Conservation (phyloP, 768 basidiomycete genomes). For the Auricularia sp. region DNA sequence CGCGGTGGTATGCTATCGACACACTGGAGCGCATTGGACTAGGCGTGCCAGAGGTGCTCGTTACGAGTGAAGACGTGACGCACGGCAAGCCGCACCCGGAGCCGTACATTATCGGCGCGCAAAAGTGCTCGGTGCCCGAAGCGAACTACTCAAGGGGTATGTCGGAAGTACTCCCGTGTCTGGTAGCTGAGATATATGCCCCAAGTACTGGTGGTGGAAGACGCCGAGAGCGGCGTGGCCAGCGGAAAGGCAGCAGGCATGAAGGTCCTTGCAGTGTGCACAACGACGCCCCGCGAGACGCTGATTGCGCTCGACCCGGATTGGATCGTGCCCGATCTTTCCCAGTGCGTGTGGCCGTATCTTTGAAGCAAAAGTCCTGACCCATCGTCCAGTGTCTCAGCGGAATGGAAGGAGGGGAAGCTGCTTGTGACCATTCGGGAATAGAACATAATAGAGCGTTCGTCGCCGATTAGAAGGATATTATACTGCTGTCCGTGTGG, state of each 20-base stretch:
- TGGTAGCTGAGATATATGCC: background rate
- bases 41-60: constrained; percentile 45
- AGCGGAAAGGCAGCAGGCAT: constrained; percentile 71
- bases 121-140: constrained; percentile 39
- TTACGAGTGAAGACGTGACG: constrained; percentile 67
- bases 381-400: constrained; percentile 31
- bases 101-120: constrained; percentile 75
- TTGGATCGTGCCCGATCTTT: constrained; percentile 60
- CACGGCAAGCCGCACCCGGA: constrained; percentile 83
- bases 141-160: constrained; percentile 43
- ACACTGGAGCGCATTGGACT: constrained; percentile 59
- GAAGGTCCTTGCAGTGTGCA: constrained; percentile 72
- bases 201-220: constrained; percentile 77
- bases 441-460: background rate
- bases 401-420: constrained; percentile 34
- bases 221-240: constrained; percentile 74
- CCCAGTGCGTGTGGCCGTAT: constrained; percentile 34
- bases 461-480: background rate
- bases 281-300: constrained; percentile 53
- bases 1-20: constrained; percentile 55
- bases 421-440: constrained; percentile 39
- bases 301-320: constrained; percentile 52
- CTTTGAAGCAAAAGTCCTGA: background rate
- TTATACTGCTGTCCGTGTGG: background rate
- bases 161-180: background rate